Percentiles rank a stretch among this genome's conserved stretches.
Evolutionary conservation across 2,329 filamentous ascomycete species (phyloP).

Genomic region (Epicoccum nigrum): DNA sequence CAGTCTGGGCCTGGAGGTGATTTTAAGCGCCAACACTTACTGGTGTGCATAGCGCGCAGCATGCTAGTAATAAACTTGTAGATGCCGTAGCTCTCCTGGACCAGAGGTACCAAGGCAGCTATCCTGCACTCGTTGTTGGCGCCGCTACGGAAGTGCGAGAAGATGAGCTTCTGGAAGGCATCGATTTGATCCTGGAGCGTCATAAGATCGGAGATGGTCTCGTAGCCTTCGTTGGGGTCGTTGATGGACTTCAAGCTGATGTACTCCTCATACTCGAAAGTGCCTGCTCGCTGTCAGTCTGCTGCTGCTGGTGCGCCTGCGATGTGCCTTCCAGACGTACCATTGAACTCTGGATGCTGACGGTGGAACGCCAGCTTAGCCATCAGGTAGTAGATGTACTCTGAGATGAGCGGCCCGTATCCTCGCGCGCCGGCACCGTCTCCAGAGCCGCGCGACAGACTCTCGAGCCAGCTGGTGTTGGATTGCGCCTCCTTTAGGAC

Average conservation of each 20-base stretch:
- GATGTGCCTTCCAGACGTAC: conserved; percentile 49
- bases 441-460: conserved; percentile 79
- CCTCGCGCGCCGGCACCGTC: conserved; percentile 81
- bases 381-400: conserved; percentile 95
- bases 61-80: conserved; percentile 99
- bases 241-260: conserved; percentile 98
- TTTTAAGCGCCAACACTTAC: conserved; percentile 56
- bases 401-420: conserved; percentile 89
- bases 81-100: conserved; percentile 98
- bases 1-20: conserved; percentile 6
- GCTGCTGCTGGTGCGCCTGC: neutral
- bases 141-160: conserved; percentile 90
- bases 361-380: conserved; percentile 97
- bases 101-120: conserved; percentile 87
- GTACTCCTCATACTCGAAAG: conserved; percentile 99
- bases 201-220: conserved; percentile 97
- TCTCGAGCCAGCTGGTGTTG: conserved; percentile 90
- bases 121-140: conserved; percentile 97
- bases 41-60: conserved; percentile 95
- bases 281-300: conserved; percentile 54
- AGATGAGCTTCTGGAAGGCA: conserved; percentile 97
- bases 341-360: conserved; percentile 97
- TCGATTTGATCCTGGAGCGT: conserved; percentile 97
- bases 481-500: conserved; percentile 87
- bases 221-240: conserved; percentile 95